Evolutionary conservation across 306 rosid genomes (phyloP), one percentile per base, ranked within the genome.

Genomic region (Luffa acutangula): DNA sequence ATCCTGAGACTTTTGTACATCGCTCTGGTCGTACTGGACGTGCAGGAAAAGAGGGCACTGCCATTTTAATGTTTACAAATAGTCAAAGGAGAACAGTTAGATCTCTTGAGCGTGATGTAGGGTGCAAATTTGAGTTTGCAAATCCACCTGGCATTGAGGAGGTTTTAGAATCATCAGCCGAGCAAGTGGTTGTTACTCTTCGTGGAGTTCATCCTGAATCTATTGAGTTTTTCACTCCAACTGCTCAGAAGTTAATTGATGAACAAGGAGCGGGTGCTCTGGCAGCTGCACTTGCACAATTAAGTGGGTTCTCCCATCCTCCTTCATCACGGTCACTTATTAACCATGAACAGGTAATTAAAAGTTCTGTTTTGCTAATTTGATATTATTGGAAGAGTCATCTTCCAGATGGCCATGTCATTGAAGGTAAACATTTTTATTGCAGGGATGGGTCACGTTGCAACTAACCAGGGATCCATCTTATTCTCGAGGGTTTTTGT

Each of bases 21-120:
- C 99, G 99, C 75, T 96, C 99, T 81, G 99, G 99, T 45, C 98
- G 99, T 78, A 96, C 99, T 46, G 99, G 97, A 45, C 98, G 99
- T 66, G 99, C 99, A 34, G 98, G 99, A 80, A 96, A 96, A 83
- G 85, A 82, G 82, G 99, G 99, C 81, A 81, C 78, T 83, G 94
- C 98, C 54, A 83, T 96, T 88, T 83, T 96, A 82, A 82, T 96
- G 98, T 96, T 88, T 86, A 91, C 97, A 41, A 89, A 85, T 63
- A 93, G 85, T 87, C 99, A 96, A 90, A 93, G 93, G 87, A 91
- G 99, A 89, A 96, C 98, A 36, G 93, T 96, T 56, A 88, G 90
- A 85, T 91, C 97, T 64, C 97, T 96, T 80, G 99, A 96, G 88
- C 99, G 97, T 69, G 99, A 96, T 84, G 98, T 93, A 34, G 97